These are phyloP conservation scores for Curvularia sp. DNA, from an alignment of 2,329 filamentous ascomycete species.

Conservation along the genomic window DNA sequence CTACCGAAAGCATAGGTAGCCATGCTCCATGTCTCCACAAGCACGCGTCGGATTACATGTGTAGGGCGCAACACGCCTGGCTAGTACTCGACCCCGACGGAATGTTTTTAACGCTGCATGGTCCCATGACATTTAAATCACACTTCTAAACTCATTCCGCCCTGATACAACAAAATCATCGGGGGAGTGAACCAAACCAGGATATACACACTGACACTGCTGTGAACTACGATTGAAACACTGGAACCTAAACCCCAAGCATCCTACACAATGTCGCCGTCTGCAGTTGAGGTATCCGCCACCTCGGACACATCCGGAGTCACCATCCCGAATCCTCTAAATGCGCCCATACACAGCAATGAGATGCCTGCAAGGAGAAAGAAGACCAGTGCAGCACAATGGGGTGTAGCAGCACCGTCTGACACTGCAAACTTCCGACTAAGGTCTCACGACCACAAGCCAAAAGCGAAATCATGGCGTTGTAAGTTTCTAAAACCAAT, in stretches of 20 bases:
- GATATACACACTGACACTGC: neutral
- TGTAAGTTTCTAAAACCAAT: constrained; percentile 62
- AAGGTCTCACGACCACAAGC: constrained; percentile 67
- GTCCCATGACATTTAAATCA: neutral
- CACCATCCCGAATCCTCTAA: constrained; percentile 60
- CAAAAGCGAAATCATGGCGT: constrained; percentile 83
- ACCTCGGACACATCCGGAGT: constrained; percentile 57
- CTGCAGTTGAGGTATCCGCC: constrained; percentile 52
- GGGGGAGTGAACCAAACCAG: neutral
- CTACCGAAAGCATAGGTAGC: constrained; percentile 28
- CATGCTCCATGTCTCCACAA: constrained; percentile 25
- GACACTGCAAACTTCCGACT: constrained; percentile 83
- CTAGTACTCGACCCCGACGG: neutral
- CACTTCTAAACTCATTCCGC: neutral
- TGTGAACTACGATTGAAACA: neutral
- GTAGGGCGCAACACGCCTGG: constrained; percentile 28
- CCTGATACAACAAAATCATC: neutral
- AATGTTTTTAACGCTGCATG: constrained; percentile 10
- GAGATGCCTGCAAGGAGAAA: constrained; percentile 71
- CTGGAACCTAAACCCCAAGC: neutral
- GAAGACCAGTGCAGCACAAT: constrained; percentile 73
- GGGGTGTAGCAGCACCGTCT: constrained; percentile 77
- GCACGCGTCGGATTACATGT: constrained; percentile 27
- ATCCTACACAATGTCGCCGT: constrained; percentile 33
- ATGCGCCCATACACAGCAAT: constrained; percentile 59